Conservation (phyloP, 2,329 filamentous ascomycete genomes). For the Aspergillus nomiae region DNA sequence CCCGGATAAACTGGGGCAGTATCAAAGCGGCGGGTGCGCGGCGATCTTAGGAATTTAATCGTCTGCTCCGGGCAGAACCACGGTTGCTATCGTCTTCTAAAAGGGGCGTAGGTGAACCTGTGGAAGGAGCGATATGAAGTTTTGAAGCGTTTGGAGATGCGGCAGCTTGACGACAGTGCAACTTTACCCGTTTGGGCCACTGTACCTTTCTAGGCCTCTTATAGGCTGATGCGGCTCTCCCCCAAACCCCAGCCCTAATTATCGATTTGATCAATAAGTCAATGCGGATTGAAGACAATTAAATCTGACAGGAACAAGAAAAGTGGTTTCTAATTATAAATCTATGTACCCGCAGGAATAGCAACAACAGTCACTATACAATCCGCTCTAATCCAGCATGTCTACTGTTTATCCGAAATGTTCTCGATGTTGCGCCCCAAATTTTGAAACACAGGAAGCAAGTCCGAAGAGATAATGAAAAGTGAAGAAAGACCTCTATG, state of each 20-base stretch:
- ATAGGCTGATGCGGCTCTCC: conserved; percentile 21
- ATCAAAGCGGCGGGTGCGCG: conserved; percentile 16
- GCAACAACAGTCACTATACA: not conserved
- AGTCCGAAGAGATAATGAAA: not conserved
- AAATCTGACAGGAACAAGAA: not conserved
- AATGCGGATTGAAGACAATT: not conserved
- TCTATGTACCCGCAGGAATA: conserved; percentile 1
- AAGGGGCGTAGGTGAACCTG: conserved; percentile 16
- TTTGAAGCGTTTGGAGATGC: conserved; percentile 32
- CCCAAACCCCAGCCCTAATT: conserved; percentile 19
- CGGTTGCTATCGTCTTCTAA: conserved; percentile 20
- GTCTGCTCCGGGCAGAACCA: conserved; percentile 45
- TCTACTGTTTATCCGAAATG: conserved; percentile 7
- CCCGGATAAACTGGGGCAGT: conserved; percentile 16
- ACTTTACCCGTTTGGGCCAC: conserved; percentile 29
- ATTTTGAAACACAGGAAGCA: conserved; percentile 6
- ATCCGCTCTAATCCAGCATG: not conserved
- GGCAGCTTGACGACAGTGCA: conserved; percentile 19
- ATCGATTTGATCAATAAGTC: not conserved
- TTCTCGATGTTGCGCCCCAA: conserved; percentile 23
- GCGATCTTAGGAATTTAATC: conserved; percentile 9
- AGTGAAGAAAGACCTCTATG: conserved; percentile 10
- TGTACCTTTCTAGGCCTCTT: conserved; percentile 15
- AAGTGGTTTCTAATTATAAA: not conserved
- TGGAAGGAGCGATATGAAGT: conserved; percentile 30